Evolutionary conservation across 306 rosid species (phyloP).

Genomic region (Lotus japonicus): DNA sequence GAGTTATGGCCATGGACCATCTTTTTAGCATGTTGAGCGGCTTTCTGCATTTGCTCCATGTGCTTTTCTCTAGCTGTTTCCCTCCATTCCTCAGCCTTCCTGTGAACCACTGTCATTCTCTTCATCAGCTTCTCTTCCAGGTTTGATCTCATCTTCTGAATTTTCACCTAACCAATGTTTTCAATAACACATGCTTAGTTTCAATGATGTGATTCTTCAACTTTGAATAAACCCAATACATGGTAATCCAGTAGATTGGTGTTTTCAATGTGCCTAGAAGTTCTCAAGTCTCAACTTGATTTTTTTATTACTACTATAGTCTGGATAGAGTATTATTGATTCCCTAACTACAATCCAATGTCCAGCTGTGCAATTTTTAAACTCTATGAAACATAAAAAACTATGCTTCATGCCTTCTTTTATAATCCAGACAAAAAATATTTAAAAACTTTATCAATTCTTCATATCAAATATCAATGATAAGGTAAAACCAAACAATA

Average conservation of each 20-base stretch:
- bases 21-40: slow-evolving; percentile 53
- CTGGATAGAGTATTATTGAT: slow-evolving; percentile 2
- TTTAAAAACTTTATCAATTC: background rate
- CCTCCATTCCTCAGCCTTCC: slow-evolving; percentile 90
- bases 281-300: slow-evolving; percentile 23
- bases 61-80: slow-evolving; percentile 68
- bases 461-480: too few species aligned
- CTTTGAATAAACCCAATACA: background rate
- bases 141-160: slow-evolving; percentile 90
- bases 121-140: slow-evolving; percentile 93
- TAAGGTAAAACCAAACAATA: too few species aligned
- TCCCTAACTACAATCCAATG: background rate
- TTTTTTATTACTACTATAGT: slow-evolving; percentile 6
- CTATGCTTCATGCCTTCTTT: background rate
- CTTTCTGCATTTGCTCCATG: slow-evolving; percentile 58
- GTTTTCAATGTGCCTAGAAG: slow-evolving; percentile 21
- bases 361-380: slow-evolving; percentile 15
- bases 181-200: background rate
- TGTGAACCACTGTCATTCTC: slow-evolving; percentile 69
- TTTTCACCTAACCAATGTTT: slow-evolving; percentile 52
- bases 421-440: background rate
- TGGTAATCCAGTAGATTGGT: slow-evolving; percentile 11
- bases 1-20: slow-evolving; percentile 38
- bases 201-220: slow-evolving; percentile 1
- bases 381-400: background rate